Base-by-base conservation (phyloP, 2,329 filamentous ascomycete species). In the Aureobasidium musti region DNA sequence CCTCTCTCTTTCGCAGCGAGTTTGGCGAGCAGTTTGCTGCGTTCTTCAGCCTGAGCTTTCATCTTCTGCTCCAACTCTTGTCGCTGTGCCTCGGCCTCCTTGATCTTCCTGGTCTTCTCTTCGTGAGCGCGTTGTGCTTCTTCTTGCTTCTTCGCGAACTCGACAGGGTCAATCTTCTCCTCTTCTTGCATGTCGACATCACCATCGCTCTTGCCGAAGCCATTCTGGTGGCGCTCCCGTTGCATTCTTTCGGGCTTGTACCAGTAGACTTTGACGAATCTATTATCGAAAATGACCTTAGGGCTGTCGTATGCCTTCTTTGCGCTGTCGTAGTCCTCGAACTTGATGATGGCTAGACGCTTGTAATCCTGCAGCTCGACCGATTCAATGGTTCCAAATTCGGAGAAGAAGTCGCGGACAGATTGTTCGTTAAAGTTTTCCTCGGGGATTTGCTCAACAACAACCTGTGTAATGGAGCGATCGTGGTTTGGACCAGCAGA, bases 261-360 rank as follows among this genome's bases (percentile, higher is more conserved):
- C 91, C 91, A 94, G 72, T 89, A 92, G 0, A 94, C 89, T 72
- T 92, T 93, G 57, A 95, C 91, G 71, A 95, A 95, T 13, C 91
- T 83, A 71, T 94, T 95, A 72, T 93, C 89, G 73, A 94, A 95
- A 52, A 95, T 88, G 54, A 88, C 88, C 73, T 92, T 92, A 0
- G 91, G 91, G 10, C 89, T 92, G 54, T 84, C 83, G 74, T 91
- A 92, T 2, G 91, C 91, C 19, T 85, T 84, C 67, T 87, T 85
- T 17, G 91, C 91, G 17, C 86, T 79, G 7, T 82, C 82, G 83
- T 88, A 90, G 49, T 82, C 82, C 60, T 87, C 83, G 71, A 84
- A 95, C 70, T 87, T 89, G 69, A 95, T 82, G 35, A 91, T 80
- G 1, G 91, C 91, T 19, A 91, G 77, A 49, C 85, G 83, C 73